A percentile compares a stretch with the other conserved stretches of the same genome.
phyloP scores from a whole-genome alignment of 768 basidiomycete genomes.

The Suillus subalutaceus region DNA sequence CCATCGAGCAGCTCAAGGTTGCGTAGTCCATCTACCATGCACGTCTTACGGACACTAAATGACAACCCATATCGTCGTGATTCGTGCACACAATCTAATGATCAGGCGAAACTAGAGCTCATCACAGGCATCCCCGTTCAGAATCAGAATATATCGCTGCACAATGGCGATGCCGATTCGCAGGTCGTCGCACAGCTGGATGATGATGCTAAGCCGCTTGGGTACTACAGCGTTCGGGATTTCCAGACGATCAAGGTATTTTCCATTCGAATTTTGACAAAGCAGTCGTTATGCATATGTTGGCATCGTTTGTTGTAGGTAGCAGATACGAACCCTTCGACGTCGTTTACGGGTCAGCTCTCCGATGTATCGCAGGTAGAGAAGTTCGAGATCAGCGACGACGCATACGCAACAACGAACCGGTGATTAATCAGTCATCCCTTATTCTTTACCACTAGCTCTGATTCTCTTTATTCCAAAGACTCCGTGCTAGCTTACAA shows the following conservation, averaged over 20 bases:
- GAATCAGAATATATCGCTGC: conserved; percentile 71
- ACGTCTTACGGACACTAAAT: conserved; percentile 16
- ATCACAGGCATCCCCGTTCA: conserved; percentile 87
- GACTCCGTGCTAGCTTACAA: conserved; percentile 92
- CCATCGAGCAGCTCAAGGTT: conserved; percentile 85
- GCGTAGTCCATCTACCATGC: conserved; percentile 16
- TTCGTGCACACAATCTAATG: background rate
- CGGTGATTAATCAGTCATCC: conserved; percentile 49
- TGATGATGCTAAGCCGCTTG: conserved; percentile 70
- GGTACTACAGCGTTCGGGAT: conserved; percentile 73
- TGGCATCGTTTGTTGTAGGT: conserved; percentile 45
- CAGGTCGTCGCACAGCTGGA: conserved; percentile 55
- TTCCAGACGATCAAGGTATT: conserved; percentile 81
- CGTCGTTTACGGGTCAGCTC: conserved; percentile 79
- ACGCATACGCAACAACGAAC: conserved; percentile 79
- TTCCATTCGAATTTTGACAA: background rate
- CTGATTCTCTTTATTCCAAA: conserved; percentile 32
- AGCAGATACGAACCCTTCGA: conserved; percentile 74
- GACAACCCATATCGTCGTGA: background rate
- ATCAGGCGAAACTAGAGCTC: conserved; percentile 77
- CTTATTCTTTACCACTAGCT: background rate
- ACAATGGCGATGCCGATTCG: conserved; percentile 56
- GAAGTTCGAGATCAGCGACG: conserved; percentile 86
- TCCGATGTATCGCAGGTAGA: conserved; percentile 86
- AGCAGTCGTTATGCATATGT: background rate